Conservation (phyloP, 2,329 filamentous ascomycete genomes). For the Cladophialophora immunda region DNA sequence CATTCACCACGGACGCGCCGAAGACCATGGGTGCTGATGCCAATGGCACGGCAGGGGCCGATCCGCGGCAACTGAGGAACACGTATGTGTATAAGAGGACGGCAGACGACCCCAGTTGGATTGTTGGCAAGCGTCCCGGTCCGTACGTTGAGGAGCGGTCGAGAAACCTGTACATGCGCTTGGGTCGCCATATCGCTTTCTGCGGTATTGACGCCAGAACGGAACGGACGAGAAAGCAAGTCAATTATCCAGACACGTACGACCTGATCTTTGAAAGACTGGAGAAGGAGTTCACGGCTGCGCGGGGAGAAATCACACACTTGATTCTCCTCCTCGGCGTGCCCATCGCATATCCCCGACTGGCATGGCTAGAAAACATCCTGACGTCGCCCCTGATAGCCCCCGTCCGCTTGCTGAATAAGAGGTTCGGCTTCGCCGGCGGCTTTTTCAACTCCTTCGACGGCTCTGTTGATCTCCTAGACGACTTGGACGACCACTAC, state of each 20-base stretch:
- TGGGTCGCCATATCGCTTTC: slow-evolving; percentile 71
- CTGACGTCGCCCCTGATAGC: slow-evolving; percentile 85
- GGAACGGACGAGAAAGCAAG: slow-evolving; percentile 87
- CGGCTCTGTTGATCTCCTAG: slow-evolving; percentile 72
- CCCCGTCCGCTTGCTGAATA: slow-evolving; percentile 87
- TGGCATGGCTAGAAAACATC: slow-evolving; percentile 97
- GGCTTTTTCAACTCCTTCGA: slow-evolving; percentile 94
- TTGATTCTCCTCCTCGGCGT: slow-evolving; percentile 71
- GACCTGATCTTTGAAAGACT: slow-evolving; percentile 67
- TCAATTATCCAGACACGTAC: slow-evolving; percentile 81
- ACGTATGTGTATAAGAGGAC: slow-evolving; percentile 73
- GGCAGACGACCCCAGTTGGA: slow-evolving; percentile 75
- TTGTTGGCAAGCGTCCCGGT: slow-evolving; percentile 76
- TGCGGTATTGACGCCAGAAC: slow-evolving; percentile 68
- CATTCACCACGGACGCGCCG: slow-evolving; percentile 79
- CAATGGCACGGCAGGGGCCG: slow-evolving; percentile 63
- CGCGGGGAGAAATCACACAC: slow-evolving; percentile 68
- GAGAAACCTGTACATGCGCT: slow-evolving; percentile 68
- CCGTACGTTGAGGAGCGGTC: slow-evolving; percentile 71
- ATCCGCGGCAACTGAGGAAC: slow-evolving; percentile 76
- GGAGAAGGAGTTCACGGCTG: slow-evolving; percentile 59
- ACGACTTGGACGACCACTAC: slow-evolving; percentile 77
- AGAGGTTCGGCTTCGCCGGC: slow-evolving; percentile 85
- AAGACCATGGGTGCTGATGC: slow-evolving; percentile 58
- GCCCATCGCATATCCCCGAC: slow-evolving; percentile 74